Evolutionary conservation across 352 stramenopile species (phyloP).

Genomic region (Phytophthora crassamura): DNA sequence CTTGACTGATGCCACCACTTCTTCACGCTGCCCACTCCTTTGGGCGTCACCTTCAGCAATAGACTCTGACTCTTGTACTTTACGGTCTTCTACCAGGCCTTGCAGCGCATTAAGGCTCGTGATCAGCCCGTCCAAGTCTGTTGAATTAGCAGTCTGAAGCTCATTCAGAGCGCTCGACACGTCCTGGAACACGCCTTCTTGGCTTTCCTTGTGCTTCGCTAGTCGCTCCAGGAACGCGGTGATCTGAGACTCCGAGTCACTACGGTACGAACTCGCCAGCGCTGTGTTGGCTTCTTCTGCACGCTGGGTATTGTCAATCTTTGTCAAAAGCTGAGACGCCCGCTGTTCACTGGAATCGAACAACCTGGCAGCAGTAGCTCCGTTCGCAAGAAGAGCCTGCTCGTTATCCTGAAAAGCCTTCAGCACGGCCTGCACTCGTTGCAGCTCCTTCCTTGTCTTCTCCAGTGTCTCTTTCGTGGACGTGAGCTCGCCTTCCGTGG

Average conservation of each 20-base stretch:
- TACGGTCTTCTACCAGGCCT: constrained; percentile 39
- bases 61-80: constrained; percentile 26
- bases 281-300: constrained; percentile 60
- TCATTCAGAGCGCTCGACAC: constrained; percentile 53
- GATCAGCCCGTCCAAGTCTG: constrained; percentile 50
- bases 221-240: constrained; percentile 54
- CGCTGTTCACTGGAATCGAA: constrained; percentile 68
- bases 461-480: constrained; percentile 46
- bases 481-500: constrained; percentile 39
- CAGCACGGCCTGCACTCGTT: constrained; percentile 39
- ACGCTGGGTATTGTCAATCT: constrained; percentile 62
- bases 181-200: constrained; percentile 53
- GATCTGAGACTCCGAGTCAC: constrained; percentile 52
- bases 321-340: constrained; percentile 49
- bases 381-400: constrained; percentile 57
- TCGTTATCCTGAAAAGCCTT: constrained; percentile 66
- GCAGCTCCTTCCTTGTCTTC: constrained; percentile 35
- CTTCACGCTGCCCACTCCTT: constrained; percentile 27
- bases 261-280: constrained; percentile 51
- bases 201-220: constrained; percentile 54
- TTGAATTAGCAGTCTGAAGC: constrained; percentile 52
- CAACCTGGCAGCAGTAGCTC: constrained; percentile 53
- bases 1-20: constrained; percentile 33
- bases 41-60: constrained; percentile 18
- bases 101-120: constrained; percentile 42